Evolutionary conservation across 176 grass and related monocot genomes (phyloP).

Genomic region (Neostapfia colusana): DNA sequence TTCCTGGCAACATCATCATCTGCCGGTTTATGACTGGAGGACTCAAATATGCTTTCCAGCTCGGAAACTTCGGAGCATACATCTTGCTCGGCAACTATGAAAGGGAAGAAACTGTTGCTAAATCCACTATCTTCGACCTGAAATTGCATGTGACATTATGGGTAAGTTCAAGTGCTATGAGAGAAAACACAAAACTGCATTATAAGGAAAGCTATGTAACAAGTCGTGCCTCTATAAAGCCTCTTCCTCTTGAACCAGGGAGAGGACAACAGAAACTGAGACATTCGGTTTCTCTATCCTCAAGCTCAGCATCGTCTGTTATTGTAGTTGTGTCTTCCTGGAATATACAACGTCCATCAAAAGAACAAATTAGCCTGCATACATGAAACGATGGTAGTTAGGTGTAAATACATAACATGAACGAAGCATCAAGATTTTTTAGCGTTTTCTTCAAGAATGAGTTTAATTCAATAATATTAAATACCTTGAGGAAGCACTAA

Average conservation of each 20-base stretch:
- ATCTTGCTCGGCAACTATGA: conserved; percentile 95
- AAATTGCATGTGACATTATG: conserved; percentile 31
- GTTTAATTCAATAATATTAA: conserved; percentile 23
- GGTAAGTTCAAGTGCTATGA: conserved; percentile 13
- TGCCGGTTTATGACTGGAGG: conserved; percentile 30
- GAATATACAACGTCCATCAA: conserved; percentile 70
- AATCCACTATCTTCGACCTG: conserved; percentile 92
- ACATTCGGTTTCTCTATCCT: conserved; percentile 39
- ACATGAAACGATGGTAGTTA: conserved; percentile 15
- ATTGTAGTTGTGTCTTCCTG: conserved; percentile 60
- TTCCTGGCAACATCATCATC: conserved; percentile 53
- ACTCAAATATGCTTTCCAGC: conserved; percentile 72
- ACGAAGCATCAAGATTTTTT: neutral
- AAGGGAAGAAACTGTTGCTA: conserved; percentile 83
- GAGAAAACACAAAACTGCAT: conserved; percentile 20
- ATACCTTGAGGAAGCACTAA: conserved; percentile 67
- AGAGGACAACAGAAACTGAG: conserved; percentile 75
- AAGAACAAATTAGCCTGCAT: conserved; percentile 86
- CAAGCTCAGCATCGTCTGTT: conserved; percentile 40
- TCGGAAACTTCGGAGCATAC: conserved; percentile 85
- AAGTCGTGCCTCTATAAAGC: conserved; percentile 82
- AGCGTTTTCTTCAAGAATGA: conserved; percentile 18
- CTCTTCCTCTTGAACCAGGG: conserved; percentile 81
- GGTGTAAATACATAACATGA: conserved; percentile 7
- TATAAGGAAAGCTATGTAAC: conserved; percentile 10